Evolutionary conservation across 441 rosid genomes (phyloP), one percentile per base, ranked within the genome.

Genomic region (Erodium trifolium): DNA sequence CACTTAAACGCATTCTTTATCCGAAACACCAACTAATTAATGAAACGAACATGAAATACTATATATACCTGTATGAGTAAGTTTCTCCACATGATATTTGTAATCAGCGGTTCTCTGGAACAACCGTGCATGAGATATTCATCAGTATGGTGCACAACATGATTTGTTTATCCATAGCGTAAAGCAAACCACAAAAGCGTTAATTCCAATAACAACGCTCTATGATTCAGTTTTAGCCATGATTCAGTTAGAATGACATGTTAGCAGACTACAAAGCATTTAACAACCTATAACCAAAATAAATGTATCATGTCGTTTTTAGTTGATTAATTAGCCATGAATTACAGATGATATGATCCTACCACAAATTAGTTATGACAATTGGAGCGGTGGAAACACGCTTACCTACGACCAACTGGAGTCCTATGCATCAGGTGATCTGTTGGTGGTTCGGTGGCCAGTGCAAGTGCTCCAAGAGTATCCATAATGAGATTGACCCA

Each of bases 401-500:
- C 79, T 66, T 76, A 95, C 99, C 87, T 88, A 63, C 98, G 86
- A 53, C 99, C 98, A 67, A 95, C 98, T 57, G 99, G 99, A 12
- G 86, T 27, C 69, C 99, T 78, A 18, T 78, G 79, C 99, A 95
- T 81, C 72, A 95, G 80, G 77, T 95, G 96, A 77, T 95, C 96
- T 1, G 89, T 90, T 13, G 99, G 99, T 68, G 98, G 97, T 77
- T 95, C 99, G 3, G 99, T 95, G 67, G 99, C 99, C 73, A 95
- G 76, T 67, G 99, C 99, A 72, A 94, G 75, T 17, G 98, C 99
- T 60, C 99, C 99, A 77, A 94, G 99, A 18, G 97, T 94, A 79
- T 94, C 99, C 99, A 94, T 90, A 69, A 94, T 94, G 71, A 94
- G 97, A 79, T 95, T 95, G 74, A 95, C 95, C 99, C 99, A 95